Base-by-base conservation (phyloP, 805 yeast species). In the Wickerhamiella hasegawae region DNA sequence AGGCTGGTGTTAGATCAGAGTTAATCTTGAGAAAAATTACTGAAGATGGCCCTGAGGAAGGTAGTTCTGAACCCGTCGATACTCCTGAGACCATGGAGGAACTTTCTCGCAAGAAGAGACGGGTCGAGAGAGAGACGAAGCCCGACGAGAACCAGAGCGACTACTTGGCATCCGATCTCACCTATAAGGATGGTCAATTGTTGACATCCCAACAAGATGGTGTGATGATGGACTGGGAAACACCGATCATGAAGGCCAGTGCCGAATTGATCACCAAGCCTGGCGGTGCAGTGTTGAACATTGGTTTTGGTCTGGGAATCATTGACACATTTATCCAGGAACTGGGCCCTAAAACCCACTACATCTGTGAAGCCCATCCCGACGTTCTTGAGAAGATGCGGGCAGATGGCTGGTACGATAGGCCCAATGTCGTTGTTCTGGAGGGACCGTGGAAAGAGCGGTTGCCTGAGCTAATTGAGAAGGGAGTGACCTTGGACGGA, bases 161-260 rank as follows among this genome's bases (percentile, higher is more conserved):
- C 0, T 85, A 75, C 48, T 61, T 85, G 29, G 57, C 66, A 10
- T 69, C 85, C 3, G 65, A 75, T 47, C 59, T 85, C 18, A 73
- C 71, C 45, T 85, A 81, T 52, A 58, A 59, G 1, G 76, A 75
- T 40, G 68, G 65, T 35, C 37, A 38, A 29, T 61, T 85, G 18
- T 60, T 82, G 18, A 87, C 96, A 1, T 65, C 71, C 40, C 76
- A 71, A 18, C 61, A 76, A 34, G 96, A 85, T 48, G 97, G 95
- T 14, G 96, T 85, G 2, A 85, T 85, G 97, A 85, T 85, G 97
- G 78, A 77, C 46, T 85, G 97, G 97, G 97, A 85, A 53, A 66
- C 72, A 4, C 69, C 73, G 16, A 62, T 85, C 37, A 85, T 85
- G 97, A 61, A 66, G 35, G 63, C 75, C 12, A 93, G 93, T 1